These are phyloP conservation scores for Rhynchospora tenuis DNA, from an alignment of 176 grass and related monocot species.

Conservation along the genomic window DNA sequence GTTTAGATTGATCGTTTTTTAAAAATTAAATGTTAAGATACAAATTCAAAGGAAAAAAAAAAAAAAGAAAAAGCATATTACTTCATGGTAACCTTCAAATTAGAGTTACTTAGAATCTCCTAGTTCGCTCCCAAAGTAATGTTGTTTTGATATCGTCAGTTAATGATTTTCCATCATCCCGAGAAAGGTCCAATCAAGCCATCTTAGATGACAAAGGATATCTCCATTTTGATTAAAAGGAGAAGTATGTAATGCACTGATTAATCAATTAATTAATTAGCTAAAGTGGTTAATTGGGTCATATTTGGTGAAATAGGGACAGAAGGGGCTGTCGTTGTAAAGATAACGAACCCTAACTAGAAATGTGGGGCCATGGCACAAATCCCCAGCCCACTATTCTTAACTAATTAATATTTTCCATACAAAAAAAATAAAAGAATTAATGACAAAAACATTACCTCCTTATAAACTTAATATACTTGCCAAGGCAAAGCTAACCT, in stretches of 20 bases:
- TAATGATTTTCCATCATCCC: neutral
- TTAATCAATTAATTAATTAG: constrained; percentile 9
- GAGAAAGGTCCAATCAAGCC: neutral
- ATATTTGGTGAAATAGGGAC: constrained; percentile 28
- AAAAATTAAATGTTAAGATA: too few species aligned
- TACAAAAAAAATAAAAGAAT: neutral
- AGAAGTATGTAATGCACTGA: neutral
- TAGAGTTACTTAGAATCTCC: too few species aligned
- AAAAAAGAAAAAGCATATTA: too few species aligned
- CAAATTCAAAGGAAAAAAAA: too few species aligned
- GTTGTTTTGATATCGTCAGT: neutral
- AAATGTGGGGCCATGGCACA: constrained; percentile 34
- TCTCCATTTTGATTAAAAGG: neutral
- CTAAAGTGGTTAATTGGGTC: neutral
- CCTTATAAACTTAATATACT: constrained; percentile 22
- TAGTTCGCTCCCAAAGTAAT: too few species aligned
- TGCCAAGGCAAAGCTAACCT: constrained; percentile 24
- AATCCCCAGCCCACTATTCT: constrained; percentile 23
- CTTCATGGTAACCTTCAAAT: too few species aligned
- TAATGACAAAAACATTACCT: constrained; percentile 16
- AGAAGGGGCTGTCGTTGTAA: constrained; percentile 51
- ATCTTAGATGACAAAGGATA: neutral
- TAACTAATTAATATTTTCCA: constrained; percentile 35
- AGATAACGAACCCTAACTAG: constrained; percentile 30
- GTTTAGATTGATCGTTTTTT: too few species aligned